These are phyloP conservation scores for Quillaja saponaria DNA, from an alignment of 306 rosid genomes.

Conservation along the genomic window DNA sequence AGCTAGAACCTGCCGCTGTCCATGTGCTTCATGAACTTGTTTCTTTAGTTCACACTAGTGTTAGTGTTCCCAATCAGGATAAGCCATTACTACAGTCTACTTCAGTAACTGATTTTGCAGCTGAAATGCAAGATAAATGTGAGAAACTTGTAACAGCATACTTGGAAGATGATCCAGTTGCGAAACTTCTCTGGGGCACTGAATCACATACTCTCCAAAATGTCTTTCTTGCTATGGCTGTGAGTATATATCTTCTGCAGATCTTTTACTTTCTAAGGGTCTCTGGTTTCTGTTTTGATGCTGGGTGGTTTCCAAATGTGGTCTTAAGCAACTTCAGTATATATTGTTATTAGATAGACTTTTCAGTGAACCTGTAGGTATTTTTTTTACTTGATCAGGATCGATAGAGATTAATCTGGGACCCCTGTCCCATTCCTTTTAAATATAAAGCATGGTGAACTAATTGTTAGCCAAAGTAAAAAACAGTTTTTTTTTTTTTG, in stretches of 20 bases:
- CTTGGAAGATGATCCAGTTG: conserved; percentile 71
- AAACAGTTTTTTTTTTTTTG: not conserved
- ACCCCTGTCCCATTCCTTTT: no score
- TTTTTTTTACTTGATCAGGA: conserved; percentile 23
- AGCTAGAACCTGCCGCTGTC: conserved; percentile 57
- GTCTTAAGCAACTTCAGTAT: conserved; percentile 17
- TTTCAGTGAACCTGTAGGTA: conserved; percentile 20
- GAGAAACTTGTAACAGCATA: conserved; percentile 32
- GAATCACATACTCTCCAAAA: conserved; percentile 57
- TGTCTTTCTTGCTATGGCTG: conserved; percentile 81
- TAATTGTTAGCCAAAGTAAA: not conserved
- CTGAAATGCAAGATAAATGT: conserved; percentile 38
- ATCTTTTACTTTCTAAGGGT: conserved; percentile 23
- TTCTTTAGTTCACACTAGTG: conserved; percentile 69
- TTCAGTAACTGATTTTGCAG: conserved; percentile 46
- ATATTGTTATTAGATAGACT: conserved; percentile 25
- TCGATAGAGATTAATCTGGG: conserved; percentile 1
- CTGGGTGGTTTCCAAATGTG: conserved; percentile 6
- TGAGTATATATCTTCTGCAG: conserved; percentile 46
- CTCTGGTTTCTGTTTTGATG: conserved; percentile 19
- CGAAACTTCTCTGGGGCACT: conserved; percentile 62
- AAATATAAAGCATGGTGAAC: not conserved
- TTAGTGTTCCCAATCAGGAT: conserved; percentile 43
- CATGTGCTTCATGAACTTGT: conserved; percentile 84
- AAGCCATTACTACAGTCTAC: conserved; percentile 44